phyloP scores from a whole-genome alignment of 2,329 filamentous ascomycete genomes.

The Cercospora sesami region DNA sequence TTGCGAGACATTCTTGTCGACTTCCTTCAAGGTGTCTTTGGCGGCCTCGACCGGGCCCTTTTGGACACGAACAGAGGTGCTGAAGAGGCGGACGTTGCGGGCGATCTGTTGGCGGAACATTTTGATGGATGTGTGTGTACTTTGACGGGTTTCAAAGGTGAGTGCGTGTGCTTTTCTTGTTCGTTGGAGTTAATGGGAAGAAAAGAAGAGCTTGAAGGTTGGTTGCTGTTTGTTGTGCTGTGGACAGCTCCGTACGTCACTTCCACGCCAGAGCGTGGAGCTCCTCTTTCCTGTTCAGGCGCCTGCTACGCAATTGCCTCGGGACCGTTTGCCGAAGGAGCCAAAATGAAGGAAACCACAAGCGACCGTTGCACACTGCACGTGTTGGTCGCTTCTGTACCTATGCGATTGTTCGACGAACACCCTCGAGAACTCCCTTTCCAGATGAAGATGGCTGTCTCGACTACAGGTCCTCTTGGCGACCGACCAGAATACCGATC shows the following conservation, averaged over 20 bases:
- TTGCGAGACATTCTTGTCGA: slow-evolving; percentile 57
- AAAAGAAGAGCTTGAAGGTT: neutral
- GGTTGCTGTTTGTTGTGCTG: slow-evolving; percentile 1
- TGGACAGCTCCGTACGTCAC: neutral
- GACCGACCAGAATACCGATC: too few species aligned
- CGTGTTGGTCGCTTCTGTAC: neutral
- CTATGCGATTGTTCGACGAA: too few species aligned
- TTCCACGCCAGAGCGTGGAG: neutral
- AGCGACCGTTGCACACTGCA: neutral
- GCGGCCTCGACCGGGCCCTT: slow-evolving; percentile 55
- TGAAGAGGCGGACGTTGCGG: slow-evolving; percentile 54
- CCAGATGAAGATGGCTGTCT: too few species aligned
- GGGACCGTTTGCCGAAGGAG: neutral
- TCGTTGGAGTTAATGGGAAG: neutral
- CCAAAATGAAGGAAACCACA: neutral
- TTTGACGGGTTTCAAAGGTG: neutral
- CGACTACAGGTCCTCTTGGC: too few species aligned
- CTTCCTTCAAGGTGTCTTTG: slow-evolving; percentile 60
- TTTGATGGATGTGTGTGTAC: slow-evolving; percentile 30
- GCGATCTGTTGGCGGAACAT: slow-evolving; percentile 51
- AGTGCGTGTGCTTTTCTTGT: neutral
- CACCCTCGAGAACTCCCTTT: too few species aligned
- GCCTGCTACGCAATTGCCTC: slow-evolving; percentile 6
- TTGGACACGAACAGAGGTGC: slow-evolving; percentile 51
- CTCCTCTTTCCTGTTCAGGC: slow-evolving; percentile 4